Percentiles rank a stretch among this genome's conserved stretches.
phyloP scores from a whole-genome alignment of 306 rosid species.

The Prunus mira region DNA sequence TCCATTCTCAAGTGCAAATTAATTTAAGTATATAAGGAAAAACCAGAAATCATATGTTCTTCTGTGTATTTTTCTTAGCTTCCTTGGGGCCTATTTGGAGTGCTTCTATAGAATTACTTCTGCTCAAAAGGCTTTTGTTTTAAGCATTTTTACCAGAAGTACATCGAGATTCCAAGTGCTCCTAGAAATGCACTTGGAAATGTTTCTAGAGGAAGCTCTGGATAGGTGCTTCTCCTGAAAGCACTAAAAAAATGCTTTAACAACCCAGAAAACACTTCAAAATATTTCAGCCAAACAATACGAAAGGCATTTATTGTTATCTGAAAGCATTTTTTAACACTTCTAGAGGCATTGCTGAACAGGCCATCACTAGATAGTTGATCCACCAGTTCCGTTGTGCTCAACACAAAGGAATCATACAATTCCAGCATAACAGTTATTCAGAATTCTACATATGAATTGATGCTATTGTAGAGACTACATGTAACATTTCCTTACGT shows the following conservation, averaged over 20 bases:
- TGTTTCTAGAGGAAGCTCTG: too few species aligned
- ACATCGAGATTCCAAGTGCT: too few species aligned
- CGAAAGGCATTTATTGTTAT: background rate
- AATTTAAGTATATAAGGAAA: too few species aligned
- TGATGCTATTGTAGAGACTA: background rate
- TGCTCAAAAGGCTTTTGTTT: too few species aligned
- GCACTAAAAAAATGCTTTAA: background rate
- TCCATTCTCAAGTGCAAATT: too few species aligned
- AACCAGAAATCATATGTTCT: too few species aligned
- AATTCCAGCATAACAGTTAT: background rate
- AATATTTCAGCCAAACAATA: background rate
- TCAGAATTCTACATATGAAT: background rate
- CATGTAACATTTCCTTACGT: background rate
- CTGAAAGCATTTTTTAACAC: background rate
- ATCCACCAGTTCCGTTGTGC: background rate
- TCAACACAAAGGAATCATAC: background rate
- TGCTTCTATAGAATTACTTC: too few species aligned
- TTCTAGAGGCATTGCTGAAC: background rate
- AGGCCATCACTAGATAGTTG: background rate
- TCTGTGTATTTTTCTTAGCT: too few species aligned
- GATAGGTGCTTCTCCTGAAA: background rate
- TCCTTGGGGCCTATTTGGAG: too few species aligned
- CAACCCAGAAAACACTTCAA: background rate
- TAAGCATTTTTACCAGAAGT: too few species aligned
- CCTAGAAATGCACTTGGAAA: too few species aligned